Conservation (phyloP, 352 stramenopile species). For the Globisporangium perplexum region DNA sequence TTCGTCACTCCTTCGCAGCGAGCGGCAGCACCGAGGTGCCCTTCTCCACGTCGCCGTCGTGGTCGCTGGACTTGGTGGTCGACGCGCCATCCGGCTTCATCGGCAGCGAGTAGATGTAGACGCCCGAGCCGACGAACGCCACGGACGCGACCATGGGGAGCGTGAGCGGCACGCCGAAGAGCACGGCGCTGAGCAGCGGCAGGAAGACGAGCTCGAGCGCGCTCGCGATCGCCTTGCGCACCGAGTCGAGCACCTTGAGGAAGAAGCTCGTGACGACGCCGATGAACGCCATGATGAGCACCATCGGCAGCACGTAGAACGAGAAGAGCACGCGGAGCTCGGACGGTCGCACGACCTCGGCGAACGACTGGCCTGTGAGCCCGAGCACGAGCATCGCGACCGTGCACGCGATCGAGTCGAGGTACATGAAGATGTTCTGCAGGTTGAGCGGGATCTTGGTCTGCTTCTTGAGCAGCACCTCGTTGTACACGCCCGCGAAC, state of each 20-base stretch:
- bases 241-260: conserved; percentile 73
- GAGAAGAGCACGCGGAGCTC: conserved; percentile 66
- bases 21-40: not conserved
- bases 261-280: conserved; percentile 80
- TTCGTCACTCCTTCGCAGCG: not conserved
- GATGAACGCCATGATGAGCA: conserved; percentile 81
- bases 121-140: conserved; percentile 59
- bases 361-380: conserved; percentile 61
- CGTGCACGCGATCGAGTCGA: conserved; percentile 74
- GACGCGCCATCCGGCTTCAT: conserved; percentile 17
- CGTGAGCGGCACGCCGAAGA: conserved; percentile 62
- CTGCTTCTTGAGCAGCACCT: conserved; percentile 78
- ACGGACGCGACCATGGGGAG: conserved; percentile 48
- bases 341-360: conserved; percentile 35
- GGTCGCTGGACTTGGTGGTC: not conserved
- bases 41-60: conserved; percentile 5
- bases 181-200: conserved; percentile 47
- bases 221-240: conserved; percentile 77
- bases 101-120: conserved; percentile 78
- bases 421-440: conserved; percentile 85
- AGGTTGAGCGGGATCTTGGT: conserved; percentile 61
- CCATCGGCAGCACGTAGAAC: conserved; percentile 68
- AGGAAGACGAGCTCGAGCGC: conserved; percentile 71
- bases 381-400: conserved; percentile 57
- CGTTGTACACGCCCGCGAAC: conserved; percentile 82